Evolutionary conservation across 164 flowering plant species (phyloP), one percentile per base, ranked within the genome.

Genomic region (Vitis riparia): DNA sequence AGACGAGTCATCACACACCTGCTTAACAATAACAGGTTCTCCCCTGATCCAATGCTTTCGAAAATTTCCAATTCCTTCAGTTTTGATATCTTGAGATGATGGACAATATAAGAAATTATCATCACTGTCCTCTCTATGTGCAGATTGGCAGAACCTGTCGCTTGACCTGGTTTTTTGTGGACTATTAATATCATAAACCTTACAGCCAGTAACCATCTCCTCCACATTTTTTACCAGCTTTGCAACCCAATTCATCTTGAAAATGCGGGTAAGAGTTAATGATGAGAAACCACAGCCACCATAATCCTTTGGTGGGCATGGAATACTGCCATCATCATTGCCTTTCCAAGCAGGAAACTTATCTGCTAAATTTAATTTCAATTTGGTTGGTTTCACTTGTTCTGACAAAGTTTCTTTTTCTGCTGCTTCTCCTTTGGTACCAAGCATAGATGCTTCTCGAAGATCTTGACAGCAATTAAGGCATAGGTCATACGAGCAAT

Each of bases 241-340:
- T 55, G 97, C 96, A 75, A 93, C 96, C 99, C 99, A 95, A 65
- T 95, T 95, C 87, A 91, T 88, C 87, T 93, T 95, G 72, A 93
- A 95, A 48, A 93, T 90, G 71, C 99, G 89, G 69, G 78, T 82
- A 52, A 95, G 81, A 32, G 79, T 74, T 77, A 95, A 73, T 14
- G 82, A 71, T 37, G 77, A 68, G 72, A 68, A 81, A 65, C 89
- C 88, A 81, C 98, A 92, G 69, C 95, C 98, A 73, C 93, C 94
- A 86, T 76, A 83, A 60, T 82, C 89, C 81, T 78, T 88, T 63
- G 92, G 92, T 1, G 96, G 93, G 75, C 99, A 95, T 16, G 90
- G 98, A 69, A 95, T 85, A 73, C 88, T 85, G 44, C 91, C 97
- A 84, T 93, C 88, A 62, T 66, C 57, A 58, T 87, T 83, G 59